A percentile compares a stretch with the other conserved stretches of the same genome.
Conservation (phyloP, 768 basidiomycete species). For the Lactarius tabidus region DNA sequence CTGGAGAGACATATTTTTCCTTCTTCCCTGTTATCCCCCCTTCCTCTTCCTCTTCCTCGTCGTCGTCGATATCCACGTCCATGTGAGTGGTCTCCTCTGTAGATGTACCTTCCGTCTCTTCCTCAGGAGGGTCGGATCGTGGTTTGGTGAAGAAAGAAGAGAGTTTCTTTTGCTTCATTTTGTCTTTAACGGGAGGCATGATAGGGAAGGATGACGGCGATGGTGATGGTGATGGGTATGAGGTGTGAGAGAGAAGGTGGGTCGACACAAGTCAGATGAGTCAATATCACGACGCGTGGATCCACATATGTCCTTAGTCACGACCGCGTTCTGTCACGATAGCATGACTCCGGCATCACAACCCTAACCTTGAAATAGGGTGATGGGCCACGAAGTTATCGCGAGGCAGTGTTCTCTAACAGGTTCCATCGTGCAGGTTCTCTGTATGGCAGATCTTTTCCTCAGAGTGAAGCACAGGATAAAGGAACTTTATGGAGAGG, state of each 20-base stretch:
- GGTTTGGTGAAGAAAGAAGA: conserved; percentile 15
- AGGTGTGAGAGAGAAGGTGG: background rate
- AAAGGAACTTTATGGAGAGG: conserved; percentile 25
- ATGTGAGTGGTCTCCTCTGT: background rate
- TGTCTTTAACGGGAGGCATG: conserved; percentile 21
- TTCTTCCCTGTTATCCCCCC: conserved; percentile 33
- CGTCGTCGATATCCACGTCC: conserved; percentile 11
- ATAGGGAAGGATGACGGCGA: background rate
- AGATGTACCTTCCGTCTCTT: conserved; percentile 16
- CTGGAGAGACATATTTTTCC: conserved; percentile 43
- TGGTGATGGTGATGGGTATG: background rate
- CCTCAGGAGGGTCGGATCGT: conserved; percentile 12
- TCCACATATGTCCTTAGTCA: background rate
- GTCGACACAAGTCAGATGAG: background rate
- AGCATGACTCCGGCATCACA: conserved; percentile 12
- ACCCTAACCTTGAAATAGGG: background rate
- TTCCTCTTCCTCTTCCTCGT: conserved; percentile 29
- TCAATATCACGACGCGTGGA: background rate
- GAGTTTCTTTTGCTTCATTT: conserved; percentile 23
- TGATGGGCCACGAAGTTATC: too few relatives aligned
- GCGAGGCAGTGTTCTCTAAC: too few relatives aligned
- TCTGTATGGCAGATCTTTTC: conserved; percentile 17
- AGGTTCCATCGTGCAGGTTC: too few relatives aligned
- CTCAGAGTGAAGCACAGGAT: conserved; percentile 13
- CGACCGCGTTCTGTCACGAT: conserved; percentile 15